Conservation (phyloP, 169 alveolate genomes). For the Cytauxzoon felis region DNA sequence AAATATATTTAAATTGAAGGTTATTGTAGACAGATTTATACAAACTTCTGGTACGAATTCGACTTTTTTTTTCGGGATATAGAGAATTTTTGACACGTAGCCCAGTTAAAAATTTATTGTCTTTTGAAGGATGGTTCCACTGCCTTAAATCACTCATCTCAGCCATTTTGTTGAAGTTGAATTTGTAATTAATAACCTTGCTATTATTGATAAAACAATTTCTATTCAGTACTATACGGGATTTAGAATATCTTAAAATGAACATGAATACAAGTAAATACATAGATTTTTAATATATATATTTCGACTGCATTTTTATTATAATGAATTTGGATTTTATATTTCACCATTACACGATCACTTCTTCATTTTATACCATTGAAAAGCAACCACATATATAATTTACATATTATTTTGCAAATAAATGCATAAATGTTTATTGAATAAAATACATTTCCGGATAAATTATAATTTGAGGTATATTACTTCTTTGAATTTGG, state of each 20-base stretch:
- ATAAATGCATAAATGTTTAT: too few relatives aligned
- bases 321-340: too few relatives aligned
- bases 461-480: not conserved
- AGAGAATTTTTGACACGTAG: conserved; percentile 66
- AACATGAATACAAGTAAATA: conserved; percentile 7
- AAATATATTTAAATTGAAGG: not conserved
- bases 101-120: conserved; percentile 65
- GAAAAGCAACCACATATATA: conserved; percentile 2
- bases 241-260: not conserved
- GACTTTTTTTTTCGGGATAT: conserved; percentile 64
- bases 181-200: not conserved
- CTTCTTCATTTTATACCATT: too few relatives aligned
- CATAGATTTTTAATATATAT: not conserved
- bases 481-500: not conserved
- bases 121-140: conserved; percentile 68
- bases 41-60: conserved; percentile 76
- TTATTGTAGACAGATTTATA: not conserved
- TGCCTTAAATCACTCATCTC: conserved; percentile 44
- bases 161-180: conserved; percentile 8
- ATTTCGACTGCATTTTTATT: too few relatives aligned
- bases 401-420: not conserved
- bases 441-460: too few relatives aligned
- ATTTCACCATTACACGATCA: too few relatives aligned
- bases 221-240: conserved; percentile 4
- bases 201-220: not conserved